Base-by-base conservation (phyloP, 1,139 yeast genomes). In the Candida sp. region DNA sequence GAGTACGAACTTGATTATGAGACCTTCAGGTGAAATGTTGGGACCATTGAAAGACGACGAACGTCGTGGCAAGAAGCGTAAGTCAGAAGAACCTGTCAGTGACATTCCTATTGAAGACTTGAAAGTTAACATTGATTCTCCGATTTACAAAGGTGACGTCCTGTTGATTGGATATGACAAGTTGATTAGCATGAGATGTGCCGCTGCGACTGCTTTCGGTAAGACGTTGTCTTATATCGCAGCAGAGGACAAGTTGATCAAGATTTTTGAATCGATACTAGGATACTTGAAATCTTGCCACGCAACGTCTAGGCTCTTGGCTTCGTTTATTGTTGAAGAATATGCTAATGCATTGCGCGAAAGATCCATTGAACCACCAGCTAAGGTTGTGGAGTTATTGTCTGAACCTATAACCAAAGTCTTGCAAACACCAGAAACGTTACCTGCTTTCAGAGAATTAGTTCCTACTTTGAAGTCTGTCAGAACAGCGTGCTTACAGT, bases 101-200 rank as follows among this genome's bases (percentile, higher is more conserved):
- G 88, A 85, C 32, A 71, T 77, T n/a, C 84, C 89, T 1, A 79
- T 76, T 45, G 82, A 77, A 47, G 90, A 86, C 51, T 75, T 83
- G 54, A 77, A 77, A 55, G 84, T 93, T 43, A 92, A 94, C 63
- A 93, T 96, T 52, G 99, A 96, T 69, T 88, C 96, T 2, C 98
- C 99, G 4, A 88, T 96, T 69, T 83, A 89, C 54, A 83, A 85
- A 48, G 99, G 99, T 59, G 99, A 96, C 70, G 89, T 94, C 22
- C 86, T 93, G 56, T 75, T 96, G 39, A 84, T 96, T 27, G 97
- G 97, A 0, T 72, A 80, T 49, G 93, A 90, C 40, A 84, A 83
- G 0, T 84, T 96, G 52, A 75, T 91, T 43, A 81, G 87, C 47
- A 89, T 96, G 3, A 86, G 96, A 68, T 77, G 90, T 25, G 82